A percentile compares a stretch with the other conserved stretches of the same genome.
Conservation (phyloP, 192 early-diverging fungal species). For the Funneliformis mosseae region DNA sequence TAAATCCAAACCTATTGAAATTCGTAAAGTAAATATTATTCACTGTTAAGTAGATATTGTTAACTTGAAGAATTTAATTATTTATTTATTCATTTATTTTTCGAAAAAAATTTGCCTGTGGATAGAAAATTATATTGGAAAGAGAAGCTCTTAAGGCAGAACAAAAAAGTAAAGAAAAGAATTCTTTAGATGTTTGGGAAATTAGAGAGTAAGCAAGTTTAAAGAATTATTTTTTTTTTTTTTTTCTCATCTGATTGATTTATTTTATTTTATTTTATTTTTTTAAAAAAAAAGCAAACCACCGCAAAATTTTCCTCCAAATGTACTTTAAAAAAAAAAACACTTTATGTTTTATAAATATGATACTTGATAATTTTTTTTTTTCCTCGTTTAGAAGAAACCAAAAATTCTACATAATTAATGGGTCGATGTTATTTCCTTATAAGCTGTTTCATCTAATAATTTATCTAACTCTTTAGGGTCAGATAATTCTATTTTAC, state of each 20-base stretch:
- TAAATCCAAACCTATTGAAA: constrained; percentile 35
- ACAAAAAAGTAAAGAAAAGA: neutral
- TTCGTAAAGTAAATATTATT: constrained; percentile 33
- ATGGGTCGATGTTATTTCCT: constrained; percentile 40
- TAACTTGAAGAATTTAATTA: neutral
- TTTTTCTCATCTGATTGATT: no score
- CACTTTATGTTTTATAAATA: neutral
- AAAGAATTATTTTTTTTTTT: no score
- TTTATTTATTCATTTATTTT: neutral
- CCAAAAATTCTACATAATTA: neutral
- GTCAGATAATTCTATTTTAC: constrained; percentile 82
- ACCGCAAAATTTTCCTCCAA: neutral
- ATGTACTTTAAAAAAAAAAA: neutral
- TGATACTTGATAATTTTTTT: no score
- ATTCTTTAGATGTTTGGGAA: constrained; percentile 21
- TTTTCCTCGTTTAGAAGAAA: no score
- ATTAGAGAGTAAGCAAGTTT: neutral
- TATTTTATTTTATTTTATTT: no score
- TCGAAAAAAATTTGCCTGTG: no score
- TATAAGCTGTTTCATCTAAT: constrained; percentile 73
- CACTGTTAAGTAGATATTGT: neutral
- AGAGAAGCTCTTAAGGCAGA: neutral
- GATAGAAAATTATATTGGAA: constrained; percentile 12
- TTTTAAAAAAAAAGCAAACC: no score
- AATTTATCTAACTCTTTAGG: constrained; percentile 70